Percentiles rank a stretch among this genome's conserved stretches.
Conservation (phyloP, 768 basidiomycete genomes). For the Butyriboletus loyo region DNA sequence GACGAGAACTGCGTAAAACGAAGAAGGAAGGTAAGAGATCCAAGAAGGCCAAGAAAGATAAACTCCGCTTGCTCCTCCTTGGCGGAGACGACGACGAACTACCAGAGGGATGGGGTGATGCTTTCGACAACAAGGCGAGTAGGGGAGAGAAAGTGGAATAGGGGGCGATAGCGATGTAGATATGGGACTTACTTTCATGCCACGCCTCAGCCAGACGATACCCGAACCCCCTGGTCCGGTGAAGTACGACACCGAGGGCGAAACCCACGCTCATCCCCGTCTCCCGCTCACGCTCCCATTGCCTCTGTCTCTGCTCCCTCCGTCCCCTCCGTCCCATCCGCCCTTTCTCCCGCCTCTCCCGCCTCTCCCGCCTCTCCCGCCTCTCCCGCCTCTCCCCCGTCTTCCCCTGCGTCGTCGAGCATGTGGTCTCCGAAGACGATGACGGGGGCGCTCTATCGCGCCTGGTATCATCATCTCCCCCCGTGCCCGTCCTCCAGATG, state of each 20-base stretch:
- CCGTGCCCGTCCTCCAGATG: too few relatives aligned
- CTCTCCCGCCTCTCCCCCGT: too few relatives aligned
- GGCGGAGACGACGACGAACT: slow-evolving; percentile 61
- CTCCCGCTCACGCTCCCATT: too few relatives aligned
- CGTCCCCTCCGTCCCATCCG: too few relatives aligned
- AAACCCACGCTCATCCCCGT: too few relatives aligned
- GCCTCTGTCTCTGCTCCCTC: too few relatives aligned
- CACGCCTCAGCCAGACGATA: slow-evolving; percentile 62
- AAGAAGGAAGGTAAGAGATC: slow-evolving; percentile 21
- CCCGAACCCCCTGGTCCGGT: neutral
- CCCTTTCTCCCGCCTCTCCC: too few relatives aligned
- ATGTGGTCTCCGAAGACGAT: too few relatives aligned
- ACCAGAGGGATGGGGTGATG: slow-evolving; percentile 81
- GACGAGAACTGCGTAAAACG: slow-evolving; percentile 8
- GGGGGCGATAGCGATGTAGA: slow-evolving; percentile 54
- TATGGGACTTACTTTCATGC: slow-evolving; percentile 95
- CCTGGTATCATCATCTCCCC: too few relatives aligned
- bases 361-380: too few relatives aligned
- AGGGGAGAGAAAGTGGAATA: slow-evolving; percentile 1
- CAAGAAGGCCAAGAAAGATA: slow-evolving; percentile 54
- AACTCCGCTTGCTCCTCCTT: slow-evolving; percentile 74
- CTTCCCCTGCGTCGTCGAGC: too few relatives aligned
- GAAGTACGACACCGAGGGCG: neutral
- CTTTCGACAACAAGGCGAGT: slow-evolving; percentile 24
- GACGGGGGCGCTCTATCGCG: too few relatives aligned